A percentile compares a stretch with the other conserved stretches of the same genome.
phyloP scores from a whole-genome alignment of 305 asterid genomes.

The Fraxinus xanthoxyloides region DNA sequence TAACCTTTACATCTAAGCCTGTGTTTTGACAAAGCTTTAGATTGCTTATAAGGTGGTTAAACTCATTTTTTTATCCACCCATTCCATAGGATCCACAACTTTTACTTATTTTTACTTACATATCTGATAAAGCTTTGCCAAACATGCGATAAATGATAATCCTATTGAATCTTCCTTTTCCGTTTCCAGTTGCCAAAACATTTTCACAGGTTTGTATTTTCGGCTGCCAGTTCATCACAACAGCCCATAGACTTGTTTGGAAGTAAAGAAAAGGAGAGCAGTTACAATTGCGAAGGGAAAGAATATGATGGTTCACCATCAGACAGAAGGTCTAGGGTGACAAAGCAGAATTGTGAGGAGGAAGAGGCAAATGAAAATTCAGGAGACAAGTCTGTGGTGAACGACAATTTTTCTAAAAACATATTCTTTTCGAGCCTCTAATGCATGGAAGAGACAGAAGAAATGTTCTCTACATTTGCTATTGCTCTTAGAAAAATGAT shows the following conservation, averaged over 20 bases:
- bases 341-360: conserved; percentile 31
- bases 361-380: conserved; percentile 47
- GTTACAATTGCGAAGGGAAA: conserved; percentile 49
- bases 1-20: neutral
- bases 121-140: neutral
- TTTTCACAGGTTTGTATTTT: conserved; percentile 29
- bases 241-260: conserved; percentile 32
- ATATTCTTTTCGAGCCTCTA: neutral
- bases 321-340: conserved; percentile 29
- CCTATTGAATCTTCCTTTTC: neutral
- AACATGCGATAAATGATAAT: neutral
- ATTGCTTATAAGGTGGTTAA: neutral
- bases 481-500: neutral
- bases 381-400: conserved; percentile 58
- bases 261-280: conserved; percentile 45
- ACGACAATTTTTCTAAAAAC: conserved; percentile 22
- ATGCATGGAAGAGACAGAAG: conserved; percentile 3
- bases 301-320: conserved; percentile 36
- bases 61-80: neutral
- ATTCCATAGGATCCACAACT: neutral
- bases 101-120: neutral
- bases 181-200: conserved; percentile 34
- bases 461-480: neutral
- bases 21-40: neutral
- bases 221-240: conserved; percentile 35